phyloP scores from a whole-genome alignment of 2,329 filamentous ascomycete genomes.

The Didymella segeticola region DNA sequence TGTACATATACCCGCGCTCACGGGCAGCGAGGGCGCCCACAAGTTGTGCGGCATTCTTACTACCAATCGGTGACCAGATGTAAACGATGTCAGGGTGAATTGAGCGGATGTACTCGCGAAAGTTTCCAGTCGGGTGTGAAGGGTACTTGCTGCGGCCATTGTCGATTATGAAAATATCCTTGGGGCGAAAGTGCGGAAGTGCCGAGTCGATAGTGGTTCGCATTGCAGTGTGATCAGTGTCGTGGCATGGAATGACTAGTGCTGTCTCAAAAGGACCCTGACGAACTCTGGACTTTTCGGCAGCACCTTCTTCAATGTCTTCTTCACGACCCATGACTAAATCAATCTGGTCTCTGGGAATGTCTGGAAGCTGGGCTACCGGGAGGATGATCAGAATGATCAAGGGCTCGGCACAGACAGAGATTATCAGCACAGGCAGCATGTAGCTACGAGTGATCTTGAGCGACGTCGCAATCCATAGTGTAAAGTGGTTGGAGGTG shows the following conservation, averaged over 20 bases:
- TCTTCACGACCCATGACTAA: background rate
- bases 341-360: background rate
- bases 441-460: slow-evolving; percentile 24
- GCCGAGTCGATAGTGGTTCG: slow-evolving; percentile 14
- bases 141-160: slow-evolving; percentile 22
- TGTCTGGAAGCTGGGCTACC: slow-evolving; percentile 1
- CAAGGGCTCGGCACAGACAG: slow-evolving; percentile 16
- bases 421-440: slow-evolving; percentile 25
- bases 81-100: slow-evolving; percentile 22
- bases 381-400: slow-evolving; percentile 18
- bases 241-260: slow-evolving; percentile 16
- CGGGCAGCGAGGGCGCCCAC: slow-evolving; percentile 24
- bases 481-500: background rate
- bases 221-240: slow-evolving; percentile 14
- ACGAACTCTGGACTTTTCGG: background rate
- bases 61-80: slow-evolving; percentile 29
- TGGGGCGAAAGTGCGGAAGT: slow-evolving; percentile 20
- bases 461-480: slow-evolving; percentile 21
- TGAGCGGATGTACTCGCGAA: slow-evolving; percentile 22
- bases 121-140: slow-evolving; percentile 11
- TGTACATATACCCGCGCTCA: slow-evolving; percentile 21
- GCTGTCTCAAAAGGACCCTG: slow-evolving; percentile 13
- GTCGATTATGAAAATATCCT: slow-evolving; percentile 24
- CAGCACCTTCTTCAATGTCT: background rate
- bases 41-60: slow-evolving; percentile 28